Conservation (phyloP, 495 filamentous ascomycete genomes). For the Penicillium herquei region DNA sequence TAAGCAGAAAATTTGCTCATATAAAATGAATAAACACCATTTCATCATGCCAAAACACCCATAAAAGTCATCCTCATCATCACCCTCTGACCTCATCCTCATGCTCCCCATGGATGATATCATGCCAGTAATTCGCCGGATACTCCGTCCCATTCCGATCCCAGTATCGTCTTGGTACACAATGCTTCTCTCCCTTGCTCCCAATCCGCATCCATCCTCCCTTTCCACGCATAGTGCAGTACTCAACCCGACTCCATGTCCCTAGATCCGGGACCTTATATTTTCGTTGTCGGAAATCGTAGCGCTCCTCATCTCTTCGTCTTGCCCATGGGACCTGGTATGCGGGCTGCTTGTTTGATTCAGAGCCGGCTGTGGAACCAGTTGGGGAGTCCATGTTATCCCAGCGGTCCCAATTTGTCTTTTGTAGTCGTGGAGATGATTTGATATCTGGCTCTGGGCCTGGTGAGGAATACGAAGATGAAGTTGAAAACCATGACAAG, state of each 20-base stretch:
- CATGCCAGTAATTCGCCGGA: conserved; percentile 26
- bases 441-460: background rate
- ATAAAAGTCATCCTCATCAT: background rate
- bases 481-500: background rate
- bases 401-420: conserved; percentile 28
- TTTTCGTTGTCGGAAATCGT: conserved; percentile 31
- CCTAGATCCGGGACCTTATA: conserved; percentile 28
- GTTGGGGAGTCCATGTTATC: background rate
- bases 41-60: background rate
- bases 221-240: conserved; percentile 15
- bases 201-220: conserved; percentile 2
- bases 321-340: conserved; percentile 17
- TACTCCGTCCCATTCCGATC: conserved; percentile 28
- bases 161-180: conserved; percentile 26
- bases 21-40: background rate
- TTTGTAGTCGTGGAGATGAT: background rate
- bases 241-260: conserved; percentile 32
- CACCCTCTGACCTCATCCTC: conserved; percentile 1
- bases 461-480: background rate
- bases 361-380: background rate
- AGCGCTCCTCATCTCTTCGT: conserved; percentile 14
- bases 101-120: conserved; percentile 24
- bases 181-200: conserved; percentile 16
- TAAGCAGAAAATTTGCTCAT: conserved; percentile 6
- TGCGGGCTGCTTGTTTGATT: background rate